A percentile compares a stretch with the other conserved stretches of the same genome.
phyloP scores from a whole-genome alignment of 148 eudicot species.

The Rhododendron mucronatum region DNA sequence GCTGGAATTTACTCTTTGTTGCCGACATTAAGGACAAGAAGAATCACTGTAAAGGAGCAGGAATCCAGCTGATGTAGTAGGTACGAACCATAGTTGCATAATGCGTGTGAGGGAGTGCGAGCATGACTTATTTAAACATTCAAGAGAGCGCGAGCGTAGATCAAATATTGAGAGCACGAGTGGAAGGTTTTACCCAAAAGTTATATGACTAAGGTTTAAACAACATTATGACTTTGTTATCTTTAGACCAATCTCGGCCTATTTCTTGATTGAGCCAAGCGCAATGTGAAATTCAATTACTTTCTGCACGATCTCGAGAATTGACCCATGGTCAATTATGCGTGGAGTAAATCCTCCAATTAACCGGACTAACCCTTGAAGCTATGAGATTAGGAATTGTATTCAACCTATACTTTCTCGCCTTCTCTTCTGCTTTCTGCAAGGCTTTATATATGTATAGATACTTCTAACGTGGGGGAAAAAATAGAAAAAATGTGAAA shows the following conservation, averaged over 20 bases:
- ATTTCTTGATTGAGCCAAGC: not conserved
- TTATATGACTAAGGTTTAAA: not conserved
- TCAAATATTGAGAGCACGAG: not conserved
- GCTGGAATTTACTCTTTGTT: not conserved
- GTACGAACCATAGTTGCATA: not conserved
- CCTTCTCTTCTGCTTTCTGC: not conserved
- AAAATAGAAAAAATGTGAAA: too few species aligned
- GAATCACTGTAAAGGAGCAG: not conserved
- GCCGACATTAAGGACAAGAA: not conserved
- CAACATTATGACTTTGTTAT: not conserved
- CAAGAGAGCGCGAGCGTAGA: not conserved
- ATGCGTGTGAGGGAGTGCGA: not conserved
- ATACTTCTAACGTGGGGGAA: not conserved
- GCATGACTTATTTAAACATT: not conserved
- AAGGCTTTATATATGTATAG: not conserved
- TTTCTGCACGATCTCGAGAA: not conserved
- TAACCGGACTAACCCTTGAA: not conserved
- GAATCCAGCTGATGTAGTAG: not conserved
- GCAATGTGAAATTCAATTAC: not conserved
- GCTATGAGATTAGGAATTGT: too few species aligned
- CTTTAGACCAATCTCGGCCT: not conserved
- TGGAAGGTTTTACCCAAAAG: too few species aligned
- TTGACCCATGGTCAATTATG: not conserved
- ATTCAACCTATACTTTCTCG: too few species aligned
- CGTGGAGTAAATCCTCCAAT: not conserved